phyloP scores from a whole-genome alignment of 169 alveolate species.

The Plasmodium gallinaceum region DNA sequence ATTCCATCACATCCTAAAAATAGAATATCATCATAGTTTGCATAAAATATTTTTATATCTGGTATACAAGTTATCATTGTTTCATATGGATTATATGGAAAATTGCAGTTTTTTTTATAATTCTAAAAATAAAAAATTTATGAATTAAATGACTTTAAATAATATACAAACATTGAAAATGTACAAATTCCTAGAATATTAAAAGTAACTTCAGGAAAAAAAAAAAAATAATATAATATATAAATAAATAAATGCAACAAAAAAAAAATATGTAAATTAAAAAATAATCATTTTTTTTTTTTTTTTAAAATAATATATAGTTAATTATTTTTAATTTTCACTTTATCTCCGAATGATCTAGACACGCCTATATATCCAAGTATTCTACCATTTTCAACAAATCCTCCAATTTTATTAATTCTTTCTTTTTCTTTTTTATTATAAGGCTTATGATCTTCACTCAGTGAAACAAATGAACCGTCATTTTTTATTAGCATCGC shows the following conservation, averaged over 20 bases:
- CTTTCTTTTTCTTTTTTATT: conserved; percentile 70
- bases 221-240: no score
- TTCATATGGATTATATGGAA: conserved; percentile 54
- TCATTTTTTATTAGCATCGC: conserved; percentile 73
- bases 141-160: neutral
- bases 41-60: conserved; percentile 67
- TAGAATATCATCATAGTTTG: conserved; percentile 48
- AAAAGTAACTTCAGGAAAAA: neutral
- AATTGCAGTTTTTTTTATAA: conserved; percentile 30
- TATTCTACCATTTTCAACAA: conserved; percentile 72
- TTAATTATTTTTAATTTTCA: neutral
- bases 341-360: conserved; percentile 72
- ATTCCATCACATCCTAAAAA: conserved; percentile 74
- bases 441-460: conserved; percentile 73
- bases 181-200: neutral
- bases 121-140: conserved; percentile 23
- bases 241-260: neutral
- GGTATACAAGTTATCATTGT: conserved; percentile 72
- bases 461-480: conserved; percentile 64
- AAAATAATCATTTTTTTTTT: conserved; percentile 10
- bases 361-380: conserved; percentile 75
- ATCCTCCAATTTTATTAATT: conserved; percentile 64
- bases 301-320: neutral
- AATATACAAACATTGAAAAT: neutral
- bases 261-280: neutral